Evolutionary conservation across 2,329 filamentous ascomycete genomes (phyloP).

Genomic region (Orbilia brochopaga): DNA sequence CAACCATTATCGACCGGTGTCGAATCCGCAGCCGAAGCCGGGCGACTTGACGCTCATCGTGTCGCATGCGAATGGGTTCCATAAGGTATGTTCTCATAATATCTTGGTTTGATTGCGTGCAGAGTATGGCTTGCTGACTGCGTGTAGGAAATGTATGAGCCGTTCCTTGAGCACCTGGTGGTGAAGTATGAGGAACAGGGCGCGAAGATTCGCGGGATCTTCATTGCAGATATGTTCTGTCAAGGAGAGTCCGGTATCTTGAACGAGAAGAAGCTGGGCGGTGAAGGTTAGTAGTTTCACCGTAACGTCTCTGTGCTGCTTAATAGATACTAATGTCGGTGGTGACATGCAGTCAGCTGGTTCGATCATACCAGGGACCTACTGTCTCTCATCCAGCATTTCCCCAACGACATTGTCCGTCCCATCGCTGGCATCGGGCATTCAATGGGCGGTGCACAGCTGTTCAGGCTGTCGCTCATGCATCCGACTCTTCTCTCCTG

Average conservation of each 20-base stretch:
- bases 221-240: slow-evolving; percentile 87
- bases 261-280: slow-evolving; percentile 77
- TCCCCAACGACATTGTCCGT: slow-evolving; percentile 77
- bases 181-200: slow-evolving; percentile 65
- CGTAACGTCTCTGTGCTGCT: no score
- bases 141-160: slow-evolving; percentile 90
- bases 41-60: slow-evolving; percentile 85
- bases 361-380: slow-evolving; percentile 84
- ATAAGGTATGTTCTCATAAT: slow-evolving; percentile 68
- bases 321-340: no score
- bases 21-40: slow-evolving; percentile 70
- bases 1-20: slow-evolving; percentile 84
- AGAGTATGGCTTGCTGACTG: slow-evolving; percentile 9
- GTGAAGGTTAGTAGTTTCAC: slow-evolving; percentile 71
- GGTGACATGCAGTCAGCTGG: slow-evolving; percentile 71
- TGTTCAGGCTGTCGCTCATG: slow-evolving; percentile 64
- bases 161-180: slow-evolving; percentile 84
- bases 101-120: slow-evolving; percentile 9
- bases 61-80: slow-evolving; percentile 89
- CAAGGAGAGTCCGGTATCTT: slow-evolving; percentile 79
- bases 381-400: slow-evolving; percentile 81
- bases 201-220: slow-evolving; percentile 78
- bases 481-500: slow-evolving; percentile 80
- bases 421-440: slow-evolving; percentile 86
- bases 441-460: slow-evolving; percentile 78